phyloP scores from a whole-genome alignment of 1,139 yeast genomes.

The Blastobotrys arbuscula region DNA sequence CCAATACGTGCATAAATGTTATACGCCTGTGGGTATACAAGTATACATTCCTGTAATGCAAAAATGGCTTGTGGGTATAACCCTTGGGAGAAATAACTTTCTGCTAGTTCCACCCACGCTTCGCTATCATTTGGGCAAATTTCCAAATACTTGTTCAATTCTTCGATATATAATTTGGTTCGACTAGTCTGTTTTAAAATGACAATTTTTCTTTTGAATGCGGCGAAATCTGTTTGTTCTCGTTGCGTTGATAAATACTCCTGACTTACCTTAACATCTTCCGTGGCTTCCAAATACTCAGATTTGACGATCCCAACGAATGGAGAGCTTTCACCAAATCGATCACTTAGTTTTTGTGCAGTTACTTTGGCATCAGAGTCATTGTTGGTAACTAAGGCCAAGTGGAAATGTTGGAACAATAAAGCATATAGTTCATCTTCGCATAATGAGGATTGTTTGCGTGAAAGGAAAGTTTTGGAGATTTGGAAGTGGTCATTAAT shows the following conservation, averaged over 20 bases:
- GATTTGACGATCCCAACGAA: constrained; percentile 54
- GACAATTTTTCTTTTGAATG: constrained; percentile 37
- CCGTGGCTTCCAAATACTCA: constrained; percentile 52
- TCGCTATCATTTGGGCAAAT: constrained; percentile 66
- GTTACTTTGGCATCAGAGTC: constrained; percentile 67
- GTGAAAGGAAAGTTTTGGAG: constrained; percentile 33
- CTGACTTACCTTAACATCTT: constrained; percentile 42
- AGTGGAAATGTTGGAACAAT: constrained; percentile 66
- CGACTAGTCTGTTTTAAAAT: constrained; percentile 31
- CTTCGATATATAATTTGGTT: constrained; percentile 42
- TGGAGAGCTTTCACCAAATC: constrained; percentile 51
- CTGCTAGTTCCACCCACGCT: constrained; percentile 72
- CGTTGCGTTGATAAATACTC: constrained; percentile 32
- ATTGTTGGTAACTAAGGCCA: constrained; percentile 56
- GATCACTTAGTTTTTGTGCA: constrained; percentile 60
- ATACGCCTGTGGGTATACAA: constrained; percentile 68
- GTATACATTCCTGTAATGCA: constrained; percentile 62
- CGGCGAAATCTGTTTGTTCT: constrained; percentile 32
- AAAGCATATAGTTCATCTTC: constrained; percentile 53
- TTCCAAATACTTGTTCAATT: constrained; percentile 46
- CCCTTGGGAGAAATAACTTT: constrained; percentile 53
- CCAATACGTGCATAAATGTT: constrained; percentile 64
- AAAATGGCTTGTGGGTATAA: constrained; percentile 62
- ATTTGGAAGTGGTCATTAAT: constrained; percentile 26
- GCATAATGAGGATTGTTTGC: constrained; percentile 34